Conservation (phyloP, 2,329 filamentous ascomycete species). For the Cladorrhinum sp. region DNA sequence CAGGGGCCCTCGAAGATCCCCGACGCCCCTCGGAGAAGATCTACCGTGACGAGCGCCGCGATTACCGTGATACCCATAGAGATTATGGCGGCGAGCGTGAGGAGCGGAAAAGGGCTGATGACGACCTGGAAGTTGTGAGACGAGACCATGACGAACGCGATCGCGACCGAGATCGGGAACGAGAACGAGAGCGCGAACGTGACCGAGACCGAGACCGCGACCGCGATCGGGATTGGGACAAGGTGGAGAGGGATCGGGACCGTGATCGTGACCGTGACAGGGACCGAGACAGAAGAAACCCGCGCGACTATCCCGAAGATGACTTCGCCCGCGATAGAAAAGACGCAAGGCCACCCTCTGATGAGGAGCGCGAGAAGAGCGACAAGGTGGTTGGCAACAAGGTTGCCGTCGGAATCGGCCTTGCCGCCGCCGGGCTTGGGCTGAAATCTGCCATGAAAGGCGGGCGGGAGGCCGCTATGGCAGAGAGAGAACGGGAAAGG, state of each 20-base stretch:
- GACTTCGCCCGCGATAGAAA: slow-evolving; percentile 22
- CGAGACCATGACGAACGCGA: slow-evolving; percentile 21
- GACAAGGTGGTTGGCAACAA: slow-evolving; percentile 47
- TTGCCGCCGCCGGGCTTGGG: slow-evolving; percentile 48
- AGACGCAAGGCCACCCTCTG: slow-evolving; percentile 28
- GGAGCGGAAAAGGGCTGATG: slow-evolving; percentile 28
- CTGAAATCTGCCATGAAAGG: slow-evolving; percentile 39
- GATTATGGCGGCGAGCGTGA: slow-evolving; percentile 28
- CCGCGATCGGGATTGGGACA: neutral
- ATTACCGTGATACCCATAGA: slow-evolving; percentile 30
- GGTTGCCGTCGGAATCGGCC: slow-evolving; percentile 45
- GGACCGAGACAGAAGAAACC: slow-evolving; percentile 16
- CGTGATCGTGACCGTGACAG: neutral
- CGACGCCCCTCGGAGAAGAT: slow-evolving; percentile 32
- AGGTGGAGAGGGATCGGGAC: slow-evolving; percentile 8
- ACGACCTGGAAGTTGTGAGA: slow-evolving; percentile 27
- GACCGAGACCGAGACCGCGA: slow-evolving; percentile 1
- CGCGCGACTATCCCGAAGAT: slow-evolving; percentile 14
- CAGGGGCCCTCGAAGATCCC: slow-evolving; percentile 30
- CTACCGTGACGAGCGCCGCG: slow-evolving; percentile 42
- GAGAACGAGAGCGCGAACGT: slow-evolving; percentile 1
- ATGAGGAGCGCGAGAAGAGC: slow-evolving; percentile 40
- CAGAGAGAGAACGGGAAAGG: slow-evolving; percentile 38
- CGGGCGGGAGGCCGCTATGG: slow-evolving; percentile 39
- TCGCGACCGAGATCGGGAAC: slow-evolving; percentile 11